Evolutionary conservation across 176 grass and related monocot species (phyloP), one percentile per base, ranked within the genome.

Genomic region (Rhynchospora pubera): DNA sequence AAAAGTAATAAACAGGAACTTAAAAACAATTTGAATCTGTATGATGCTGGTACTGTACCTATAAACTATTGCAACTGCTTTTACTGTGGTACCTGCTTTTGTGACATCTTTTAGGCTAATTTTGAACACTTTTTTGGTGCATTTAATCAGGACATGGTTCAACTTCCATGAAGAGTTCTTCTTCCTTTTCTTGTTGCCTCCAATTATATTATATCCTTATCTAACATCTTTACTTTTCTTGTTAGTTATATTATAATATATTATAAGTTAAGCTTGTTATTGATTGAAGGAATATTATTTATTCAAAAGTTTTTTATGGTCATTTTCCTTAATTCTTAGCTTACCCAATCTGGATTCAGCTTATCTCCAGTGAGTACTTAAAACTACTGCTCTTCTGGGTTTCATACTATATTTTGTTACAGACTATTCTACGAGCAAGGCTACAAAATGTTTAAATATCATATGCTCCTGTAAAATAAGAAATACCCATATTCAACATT

Each of bases 141-240:
- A 34, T 81, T 90, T 85, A 71, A 18, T 66, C 87, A 98, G 96
- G 92, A 86, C 87, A 18, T 98, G 96, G 96, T 98, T 98, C 89
- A 98, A 98, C 83, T 98, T 98, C 60, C 96, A 98, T 70, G 96
- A 98, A 81, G 96, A 98, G 78, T 98, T 98, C 77, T 98, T 98
- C 86, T 98, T 98, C 90, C 85, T 98, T 71, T 98, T 98, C 92
- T 90, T 98, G 69, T 84, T 98, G 63, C 96, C 96, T 62, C 96
- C 96, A 1, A 98, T 98, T 82, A 98, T 98, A 98, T 98, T 98
- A 98, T 98, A 98, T 98, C 96, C 96, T 92, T 91, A 85, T 91
- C 65, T 56, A 60, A 13, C 44, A 68, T 68, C 75, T 79, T 15
- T 80, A 47, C 47, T 78, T 23, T 39, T 32, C 63, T 65, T 30